Evolutionary conservation across 495 filamentous ascomycete species (phyloP).

Genomic region (Platismatia glauca): DNA sequence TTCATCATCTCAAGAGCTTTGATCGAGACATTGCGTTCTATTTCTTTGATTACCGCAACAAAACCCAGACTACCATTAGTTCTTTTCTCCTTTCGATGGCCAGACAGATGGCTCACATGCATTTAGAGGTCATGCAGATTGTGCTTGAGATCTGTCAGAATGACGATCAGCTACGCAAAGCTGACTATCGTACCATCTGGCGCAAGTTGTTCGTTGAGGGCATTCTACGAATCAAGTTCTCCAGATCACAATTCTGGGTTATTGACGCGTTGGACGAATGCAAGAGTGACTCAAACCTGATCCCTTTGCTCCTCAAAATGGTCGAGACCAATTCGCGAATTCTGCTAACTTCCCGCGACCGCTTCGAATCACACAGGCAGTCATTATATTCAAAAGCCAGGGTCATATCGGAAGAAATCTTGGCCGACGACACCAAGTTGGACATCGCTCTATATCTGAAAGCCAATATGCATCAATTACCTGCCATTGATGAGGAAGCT

Average conservation of each 20-base stretch:
- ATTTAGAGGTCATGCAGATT: constrained; percentile 15
- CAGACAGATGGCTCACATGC: constrained; percentile 30
- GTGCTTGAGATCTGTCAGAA: constrained; percentile 26
- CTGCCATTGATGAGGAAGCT: constrained; percentile 17
- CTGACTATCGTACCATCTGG: constrained; percentile 31
- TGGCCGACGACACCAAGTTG: constrained; percentile 2
- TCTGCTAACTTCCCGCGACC: constrained; percentile 29
- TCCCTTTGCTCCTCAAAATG: constrained; percentile 27
- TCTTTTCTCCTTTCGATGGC: constrained; percentile 31
- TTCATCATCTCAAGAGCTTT: constrained; percentile 20
- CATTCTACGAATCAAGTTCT: constrained; percentile 24
- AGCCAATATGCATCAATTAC: constrained; percentile 13
- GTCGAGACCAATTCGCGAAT: constrained; percentile 25
- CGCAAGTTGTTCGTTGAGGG: constrained; percentile 29
- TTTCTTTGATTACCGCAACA: constrained; percentile 33
- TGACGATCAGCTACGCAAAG: constrained; percentile 21
- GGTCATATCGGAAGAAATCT: constrained; percentile 19
- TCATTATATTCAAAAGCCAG: not conserved
- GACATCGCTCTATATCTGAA: constrained; percentile 18
- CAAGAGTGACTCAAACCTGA: constrained; percentile 17
- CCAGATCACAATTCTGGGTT: constrained; percentile 31
- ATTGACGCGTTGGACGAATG: constrained; percentile 38
- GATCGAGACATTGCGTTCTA: constrained; percentile 24
- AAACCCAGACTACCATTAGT: constrained; percentile 21
- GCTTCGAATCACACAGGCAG: constrained; percentile 3